Base-by-base conservation (phyloP, 2,329 filamentous ascomycete genomes). In the Apiospora aurea region DNA sequence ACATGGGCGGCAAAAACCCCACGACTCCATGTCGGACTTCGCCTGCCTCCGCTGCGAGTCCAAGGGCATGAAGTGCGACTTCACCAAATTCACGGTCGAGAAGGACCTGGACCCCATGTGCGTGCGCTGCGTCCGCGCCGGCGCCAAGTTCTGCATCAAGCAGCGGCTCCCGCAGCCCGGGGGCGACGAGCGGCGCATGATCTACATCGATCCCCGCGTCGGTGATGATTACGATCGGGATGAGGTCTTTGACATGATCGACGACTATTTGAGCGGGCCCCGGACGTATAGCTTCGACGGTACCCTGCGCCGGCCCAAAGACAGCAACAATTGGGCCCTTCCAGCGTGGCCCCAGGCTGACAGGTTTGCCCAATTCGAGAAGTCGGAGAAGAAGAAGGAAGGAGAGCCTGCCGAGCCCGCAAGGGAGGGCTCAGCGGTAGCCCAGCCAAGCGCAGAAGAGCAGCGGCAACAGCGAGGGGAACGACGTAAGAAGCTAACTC, bases 41-140 rank as follows among this genome's bases (percentile, higher is more conserved):
- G 10, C 57, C 34, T 64, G 57, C 57, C 57, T 64, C 34, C 57
- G 57, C 57, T 64, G 57, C 34, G 57, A 64, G 21, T 41, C 57
- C 29, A 64, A 64, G 18, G 34, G 57, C 34, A 41, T 64, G 57
- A 64, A n/a, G 57, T 64, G 57, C 57, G 57, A 41, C 18, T 41
- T 64, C 34, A 64, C 57, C 57, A 64, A 64, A 34, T 64, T 64
- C 57, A 21, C 11, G 1, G 2, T 64, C 57, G 34, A 11, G 29
- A 10, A 24, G 34, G 34, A 64, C 10, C 16, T n/a, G 34, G 57
- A 21, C 57, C 57, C 57, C 34, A 41, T 41, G 57, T 64, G 57
- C 57, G 18, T 21, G 18, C 57, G 57, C 34, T 64, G 57, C 57
- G 57, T 64, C 4, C 57, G 57, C 1, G 34, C 57, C 34, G 57